Evolutionary conservation across 1,139 yeast species (phyloP).

Genomic region (Pichia sp.): DNA sequence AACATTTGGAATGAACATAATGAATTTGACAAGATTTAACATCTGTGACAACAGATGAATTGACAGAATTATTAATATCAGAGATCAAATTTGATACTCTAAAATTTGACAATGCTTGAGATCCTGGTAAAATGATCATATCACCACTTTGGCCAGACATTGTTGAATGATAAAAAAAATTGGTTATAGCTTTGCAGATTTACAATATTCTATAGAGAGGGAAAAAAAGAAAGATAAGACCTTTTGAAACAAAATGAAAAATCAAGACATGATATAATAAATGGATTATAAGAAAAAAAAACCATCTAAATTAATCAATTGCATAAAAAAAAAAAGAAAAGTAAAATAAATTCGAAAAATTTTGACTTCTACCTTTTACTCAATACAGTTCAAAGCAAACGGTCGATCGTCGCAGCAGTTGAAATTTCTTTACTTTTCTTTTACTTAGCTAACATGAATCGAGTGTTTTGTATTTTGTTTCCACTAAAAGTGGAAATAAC

Average conservation of each 20-base stretch:
- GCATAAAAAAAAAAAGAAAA: background rate
- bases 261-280: background rate
- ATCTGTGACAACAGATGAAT: conserved; percentile 57
- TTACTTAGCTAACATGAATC: background rate
- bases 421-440: background rate
- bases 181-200: background rate
- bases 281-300: background rate
- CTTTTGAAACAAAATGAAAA: background rate
- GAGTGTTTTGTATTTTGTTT: background rate
- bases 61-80: conserved; percentile 65
- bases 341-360: background rate
- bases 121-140: conserved; percentile 74
- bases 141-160: conserved; percentile 14
- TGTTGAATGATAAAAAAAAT: background rate
- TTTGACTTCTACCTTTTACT: background rate
- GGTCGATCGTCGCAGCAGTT: background rate
- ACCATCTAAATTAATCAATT: background rate
- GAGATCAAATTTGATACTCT: conserved; percentile 67
- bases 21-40: conserved; percentile 76
- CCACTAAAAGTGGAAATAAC: background rate
- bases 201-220: background rate
- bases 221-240: background rate
- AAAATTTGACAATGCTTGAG: conserved; percentile 82
- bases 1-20: conserved; percentile 55
- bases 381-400: background rate